Evolutionary conservation across 2,329 filamentous ascomycete genomes (phyloP).

Genomic region (Pyrenophora tritici-repentis): DNA sequence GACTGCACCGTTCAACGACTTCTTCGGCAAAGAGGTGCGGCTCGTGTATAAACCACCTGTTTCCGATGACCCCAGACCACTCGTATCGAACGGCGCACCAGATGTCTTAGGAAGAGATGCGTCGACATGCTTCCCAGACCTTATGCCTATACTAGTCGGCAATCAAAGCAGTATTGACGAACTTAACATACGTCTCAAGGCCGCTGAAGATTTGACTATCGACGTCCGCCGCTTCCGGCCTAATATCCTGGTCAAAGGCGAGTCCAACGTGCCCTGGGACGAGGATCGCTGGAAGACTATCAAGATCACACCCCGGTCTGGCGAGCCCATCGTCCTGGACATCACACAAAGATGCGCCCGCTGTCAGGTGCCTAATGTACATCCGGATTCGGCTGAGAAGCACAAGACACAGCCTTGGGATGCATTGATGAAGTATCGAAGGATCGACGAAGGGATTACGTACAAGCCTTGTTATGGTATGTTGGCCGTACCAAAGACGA

Average conservation of each 20-base stretch:
- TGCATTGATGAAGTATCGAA: conserved; percentile 63
- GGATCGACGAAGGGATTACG: conserved; percentile 64
- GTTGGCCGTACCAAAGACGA: conserved; percentile 65
- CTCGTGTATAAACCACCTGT: conserved; percentile 66
- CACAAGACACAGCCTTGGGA: conserved; percentile 66
- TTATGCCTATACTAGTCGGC: conserved; percentile 62
- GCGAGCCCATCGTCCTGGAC: conserved; percentile 55
- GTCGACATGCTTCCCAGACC: conserved; percentile 63
- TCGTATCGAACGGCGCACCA: conserved; percentile 61
- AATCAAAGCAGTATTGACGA: conserved; percentile 62
- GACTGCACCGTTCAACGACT: conserved; percentile 60
- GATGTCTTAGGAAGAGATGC: conserved; percentile 59
- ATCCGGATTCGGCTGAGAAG: conserved; percentile 65
- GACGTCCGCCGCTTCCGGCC: conserved; percentile 63
- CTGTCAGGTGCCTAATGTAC: conserved; percentile 68
- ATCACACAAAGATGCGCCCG: conserved; percentile 64
- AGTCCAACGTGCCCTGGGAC: conserved; percentile 57
- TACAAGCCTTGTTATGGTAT: conserved; percentile 72
- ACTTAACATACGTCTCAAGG: conserved; percentile 60
- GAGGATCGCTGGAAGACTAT: conserved; percentile 69
- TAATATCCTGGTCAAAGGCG: conserved; percentile 64
- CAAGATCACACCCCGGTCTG: conserved; percentile 44
- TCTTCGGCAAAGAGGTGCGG: conserved; percentile 60
- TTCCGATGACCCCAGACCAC: conserved; percentile 54
- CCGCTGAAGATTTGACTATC: conserved; percentile 56